Evolutionary conservation across 2,329 filamentous ascomycete species (phyloP), one percentile per base, ranked within the genome.

Genomic region (Trichoderma sp.): DNA sequence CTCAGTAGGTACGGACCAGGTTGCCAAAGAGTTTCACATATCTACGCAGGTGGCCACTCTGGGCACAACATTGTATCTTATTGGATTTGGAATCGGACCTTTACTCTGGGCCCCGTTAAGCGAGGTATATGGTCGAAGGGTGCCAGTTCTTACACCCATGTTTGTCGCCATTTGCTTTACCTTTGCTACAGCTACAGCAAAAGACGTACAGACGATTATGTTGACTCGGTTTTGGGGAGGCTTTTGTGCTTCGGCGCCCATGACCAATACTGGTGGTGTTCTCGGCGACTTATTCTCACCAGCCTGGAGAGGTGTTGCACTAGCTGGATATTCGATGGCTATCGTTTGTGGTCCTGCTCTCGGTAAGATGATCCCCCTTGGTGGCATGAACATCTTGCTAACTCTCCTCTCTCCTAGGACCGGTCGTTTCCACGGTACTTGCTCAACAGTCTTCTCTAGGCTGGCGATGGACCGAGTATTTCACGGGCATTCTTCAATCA

Each of bases 191-290:
- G 92, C 91, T 0, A 88, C 89, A 0, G 87, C 90, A 1, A 92
- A 93, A 80, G 90, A 93, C 78, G 84, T 93, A 1, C 91, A 93
- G 79, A 92, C 91, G 0, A 80, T 94, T 8, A 88, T 93, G 84
- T 81, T 93, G 31, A 91, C 90, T 0, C 86, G 92, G 1, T 93
- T 93, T 83, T 92, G 92, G 75, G 86, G 88, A 3, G 91, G 88
- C 0, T 88, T 93, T 75, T 93, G 92, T 77, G 88, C 89, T 11
- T 89, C 88, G 0, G 91, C 92, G 0, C 91, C 92, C 0, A 88
- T 94, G 0, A 93, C 91, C 0, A 93, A 93, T 78, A 93, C 91
- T 0, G 92, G 92, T 2, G 92, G 92, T 33, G 92, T 93, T 0
- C 80, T 94, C 5, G 90, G 89, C 31, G 93, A 94, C 82, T 85